Evolutionary conservation across 176 grass and related monocot genomes (phyloP), one percentile per base, ranked within the genome.

Genomic region (Melocanna baccifera): DNA sequence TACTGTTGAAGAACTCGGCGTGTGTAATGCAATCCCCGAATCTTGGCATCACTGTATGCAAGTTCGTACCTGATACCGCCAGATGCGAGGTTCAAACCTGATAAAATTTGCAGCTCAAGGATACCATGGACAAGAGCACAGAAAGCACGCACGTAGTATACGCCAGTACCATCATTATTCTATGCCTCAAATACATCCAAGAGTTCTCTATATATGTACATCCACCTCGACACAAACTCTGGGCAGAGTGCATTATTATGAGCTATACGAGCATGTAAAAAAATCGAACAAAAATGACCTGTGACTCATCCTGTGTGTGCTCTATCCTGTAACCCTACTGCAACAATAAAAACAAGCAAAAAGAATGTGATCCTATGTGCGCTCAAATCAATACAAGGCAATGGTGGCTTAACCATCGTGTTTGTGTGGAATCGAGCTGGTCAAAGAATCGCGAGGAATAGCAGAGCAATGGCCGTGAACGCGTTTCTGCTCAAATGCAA

Each of bases 401-500:
- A 86, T 81, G 62, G 26, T 20, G 14, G 46, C 42, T 71, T 4
- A 25, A 67, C 78, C 66, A 51, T 75, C 74, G 46, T 41, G 19
- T 53, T 1, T 63, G 12, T 63, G 39, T 74, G 47, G 25, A 81
- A 62, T 23, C 25, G 32, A 39, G 43, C 30, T 76, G 70, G 82
- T 92, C 81, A 97, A 77, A 85, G 39, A 85, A 77, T 79, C n/a
- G 69, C 22, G 1, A 87, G 0, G 19, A 83, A 62, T 34, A 91
- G 28, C n/a, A 94, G 79, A 43, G 70, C 15, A n/a, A 79, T 28
- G 2, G 47, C 4, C 10, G 53, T 12, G 11, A 89, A 59, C 34
- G 83, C 3, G n/a, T 67, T 76, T 63, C 12, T 22, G 40, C 50
- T 82, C 50, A 57, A 77, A 68, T 42, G 76, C 40, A 41, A 47